phyloP scores from a whole-genome alignment of 495 filamentous ascomycete genomes.

The Ramalina peruviana region DNA sequence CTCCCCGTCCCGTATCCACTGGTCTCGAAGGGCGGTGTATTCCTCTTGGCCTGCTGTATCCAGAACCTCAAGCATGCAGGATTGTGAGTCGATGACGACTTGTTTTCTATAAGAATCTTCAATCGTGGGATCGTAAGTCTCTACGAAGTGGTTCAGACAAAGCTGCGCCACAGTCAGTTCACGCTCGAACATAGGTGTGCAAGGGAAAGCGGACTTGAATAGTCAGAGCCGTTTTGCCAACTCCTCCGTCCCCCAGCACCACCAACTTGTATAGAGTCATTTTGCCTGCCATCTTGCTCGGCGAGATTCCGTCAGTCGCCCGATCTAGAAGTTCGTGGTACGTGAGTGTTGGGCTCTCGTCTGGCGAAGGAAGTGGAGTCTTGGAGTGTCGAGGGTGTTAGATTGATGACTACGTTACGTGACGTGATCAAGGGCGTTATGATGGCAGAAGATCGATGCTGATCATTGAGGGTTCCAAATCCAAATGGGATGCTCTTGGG shows the following conservation, averaged over 20 bases:
- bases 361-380: too few species aligned
- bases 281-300: constrained; percentile 48
- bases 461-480: too few species aligned
- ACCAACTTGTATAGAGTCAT: constrained; percentile 99
- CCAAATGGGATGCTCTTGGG: too few species aligned
- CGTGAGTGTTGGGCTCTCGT: too few species aligned
- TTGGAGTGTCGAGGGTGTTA: too few species aligned
- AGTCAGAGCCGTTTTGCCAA: constrained; percentile 93
- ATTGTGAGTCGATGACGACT: constrained; percentile 89
- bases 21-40: constrained; percentile 91
- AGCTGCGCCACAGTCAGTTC: constrained; percentile 31
- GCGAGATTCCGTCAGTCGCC: too few species aligned
- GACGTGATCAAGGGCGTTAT: too few species aligned
- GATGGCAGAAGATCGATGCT: too few species aligned
- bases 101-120: constrained; percentile 98
- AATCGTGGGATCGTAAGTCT: constrained; percentile 92
- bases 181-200: not conserved
- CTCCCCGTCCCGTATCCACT: constrained; percentile 97
- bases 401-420: too few species aligned
- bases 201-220: constrained; percentile 60
- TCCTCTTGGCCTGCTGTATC: constrained; percentile 99
- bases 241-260: constrained; percentile 86
- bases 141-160: constrained; percentile 67
- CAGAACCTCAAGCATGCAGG: constrained; percentile 96
- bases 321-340: too few species aligned